phyloP scores from a whole-genome alignment of 208 protist species.

The Angomonas ambiguus region DNA sequence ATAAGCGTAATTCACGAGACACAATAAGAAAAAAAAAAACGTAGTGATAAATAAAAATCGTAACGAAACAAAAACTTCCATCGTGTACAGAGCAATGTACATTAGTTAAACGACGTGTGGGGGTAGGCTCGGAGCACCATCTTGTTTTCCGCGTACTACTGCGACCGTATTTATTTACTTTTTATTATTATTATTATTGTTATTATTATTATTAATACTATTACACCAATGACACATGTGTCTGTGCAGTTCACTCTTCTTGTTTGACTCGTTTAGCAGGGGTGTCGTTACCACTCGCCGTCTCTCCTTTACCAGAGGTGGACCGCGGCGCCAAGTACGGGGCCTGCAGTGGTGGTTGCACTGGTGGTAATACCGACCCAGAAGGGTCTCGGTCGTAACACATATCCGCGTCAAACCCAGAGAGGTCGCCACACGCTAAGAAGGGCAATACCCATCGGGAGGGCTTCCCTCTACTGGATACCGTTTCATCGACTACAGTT shows the following conservation, averaged over 20 bases:
- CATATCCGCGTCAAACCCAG: constrained; percentile 92
- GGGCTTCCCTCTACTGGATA: background rate
- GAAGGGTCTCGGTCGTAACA: constrained; percentile 57
- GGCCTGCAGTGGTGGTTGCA: constrained; percentile 71
- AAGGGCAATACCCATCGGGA: constrained; percentile 90
- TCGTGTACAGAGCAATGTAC: too few relatives aligned
- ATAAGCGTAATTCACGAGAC: background rate
- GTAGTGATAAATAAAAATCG: constrained; percentile 1
- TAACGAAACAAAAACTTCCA: background rate
- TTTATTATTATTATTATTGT: background rate
- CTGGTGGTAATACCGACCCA: constrained; percentile 40
- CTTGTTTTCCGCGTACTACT: too few relatives aligned
- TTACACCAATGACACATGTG: too few relatives aligned
- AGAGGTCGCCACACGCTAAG: constrained; percentile 96
- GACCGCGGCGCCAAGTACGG: constrained; percentile 40
- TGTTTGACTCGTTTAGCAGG: constrained; percentile 5
- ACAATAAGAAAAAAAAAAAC: constrained; percentile 11
- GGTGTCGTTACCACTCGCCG: background rate
- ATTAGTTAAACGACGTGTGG: background rate
- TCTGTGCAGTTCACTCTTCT: too few relatives aligned
- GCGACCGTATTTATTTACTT: too few relatives aligned
- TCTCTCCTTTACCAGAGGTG: background rate
- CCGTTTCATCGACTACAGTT: background rate
- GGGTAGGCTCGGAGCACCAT: too few relatives aligned
- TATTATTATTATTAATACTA: background rate